Evolutionary conservation across 2,329 filamentous ascomycete genomes (phyloP), one percentile per base, ranked within the genome.

Genomic region (Microdochium nivale): DNA sequence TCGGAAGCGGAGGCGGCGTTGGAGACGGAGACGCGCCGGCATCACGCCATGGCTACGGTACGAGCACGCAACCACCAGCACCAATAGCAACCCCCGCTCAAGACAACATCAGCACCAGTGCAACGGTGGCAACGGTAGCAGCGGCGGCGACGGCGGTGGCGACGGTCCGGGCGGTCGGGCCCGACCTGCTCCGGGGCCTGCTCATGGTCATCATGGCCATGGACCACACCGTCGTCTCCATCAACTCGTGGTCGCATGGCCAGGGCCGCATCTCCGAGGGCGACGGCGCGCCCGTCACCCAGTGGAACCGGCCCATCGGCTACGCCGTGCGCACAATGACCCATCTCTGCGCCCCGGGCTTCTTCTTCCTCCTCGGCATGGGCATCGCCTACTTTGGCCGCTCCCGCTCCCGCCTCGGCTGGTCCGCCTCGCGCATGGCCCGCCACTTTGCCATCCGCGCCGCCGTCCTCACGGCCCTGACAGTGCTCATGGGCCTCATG

Each of bases 131-230:
- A 47, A 47, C 47, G 50, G 33, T 35, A 40, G 47, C 48, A 52
- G 40, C 51, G 30, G 40, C 37, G 25, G 21, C 30, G 35, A 24
- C 33, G n/a, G 7, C 40, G 25, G 14, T 33, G 9, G n/a, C 55
- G 2, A 44, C 54, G 1, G 46, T 57, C 3, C 65, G 72, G 24
- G 69, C 66, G 24, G 59, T 75, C 4, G 71, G 69, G 0, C 73
- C 72, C 2, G 72, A 75, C 52, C 62, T 75, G 16, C 61, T 75
- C 4, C 70, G 72, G 32, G 72, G 72, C 27, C 57, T 74, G 2
- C 60, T 75, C n/a, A 73, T 73, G 68, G 58, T 66, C 13, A 47
- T 70, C 51, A 75, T 75, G 73, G 70, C 71, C 1, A 55, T 74
- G 43, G 72, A 75, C 57, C 72, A 75, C 57, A 66, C 63, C 51